Percentiles rank a stretch among this genome's conserved stretches.
These are phyloP conservation scores for Catenaria anguillulae DNA, from an alignment of 371 early-diverging fungal species.

Conservation along the genomic window DNA sequence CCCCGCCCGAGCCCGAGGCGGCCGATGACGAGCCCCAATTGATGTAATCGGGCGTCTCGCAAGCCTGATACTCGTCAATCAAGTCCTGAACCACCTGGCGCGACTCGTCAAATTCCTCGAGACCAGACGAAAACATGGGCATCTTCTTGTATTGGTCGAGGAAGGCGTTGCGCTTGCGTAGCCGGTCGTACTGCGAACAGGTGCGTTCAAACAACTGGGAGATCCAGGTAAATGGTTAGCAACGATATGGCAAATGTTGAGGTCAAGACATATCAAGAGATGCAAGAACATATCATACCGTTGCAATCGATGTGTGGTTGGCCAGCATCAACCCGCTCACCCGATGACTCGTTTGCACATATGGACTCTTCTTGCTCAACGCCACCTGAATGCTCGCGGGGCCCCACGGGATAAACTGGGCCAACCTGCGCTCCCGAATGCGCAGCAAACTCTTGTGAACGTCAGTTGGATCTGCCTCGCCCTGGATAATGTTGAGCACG, in stretches of 20 bases:
- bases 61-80: conserved; percentile 85
- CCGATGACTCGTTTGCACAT: conserved; percentile 75
- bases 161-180: conserved; percentile 97
- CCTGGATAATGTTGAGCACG: conserved; percentile 91
- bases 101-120: conserved; percentile 86
- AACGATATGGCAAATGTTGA: neutral
- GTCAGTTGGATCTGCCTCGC: conserved; percentile 95
- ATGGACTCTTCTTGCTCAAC: conserved; percentile 79
- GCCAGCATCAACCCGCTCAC: conserved; percentile 97
- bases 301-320: conserved; percentile 92
- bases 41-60: conserved; percentile 75
- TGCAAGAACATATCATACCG: conserved; percentile 28
- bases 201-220: conserved; percentile 79
- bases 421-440: conserved; percentile 82
- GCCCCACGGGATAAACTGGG: conserved; percentile 99
- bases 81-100: conserved; percentile 73
- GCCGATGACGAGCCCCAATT: too few species aligned
- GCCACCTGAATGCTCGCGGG: conserved; percentile 97
- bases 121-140: conserved; percentile 53
- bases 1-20: too few species aligned
- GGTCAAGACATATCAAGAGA: neutral
- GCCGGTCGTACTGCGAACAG: conserved; percentile 88
- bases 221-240: neutral
- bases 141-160: conserved; percentile 88
- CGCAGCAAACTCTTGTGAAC: conserved; percentile 92